A percentile compares a stretch with the other conserved stretches of the same genome.
phyloP scores from a whole-genome alignment of 1,284 basidiomycete genomes.

The Lentinus polychrous region DNA sequence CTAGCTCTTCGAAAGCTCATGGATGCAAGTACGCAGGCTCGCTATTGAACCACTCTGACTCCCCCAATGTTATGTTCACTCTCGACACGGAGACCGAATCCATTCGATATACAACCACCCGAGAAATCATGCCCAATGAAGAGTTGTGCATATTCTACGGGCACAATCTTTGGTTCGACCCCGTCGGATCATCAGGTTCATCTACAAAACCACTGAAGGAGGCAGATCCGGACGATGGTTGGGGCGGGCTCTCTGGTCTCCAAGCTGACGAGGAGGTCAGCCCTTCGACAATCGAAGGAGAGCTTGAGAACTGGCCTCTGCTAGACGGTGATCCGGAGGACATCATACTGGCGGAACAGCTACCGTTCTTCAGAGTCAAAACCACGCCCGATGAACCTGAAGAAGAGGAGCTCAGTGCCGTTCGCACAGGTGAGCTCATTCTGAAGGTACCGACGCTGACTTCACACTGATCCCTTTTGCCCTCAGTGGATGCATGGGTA shows the following conservation, averaged over 20 bases:
- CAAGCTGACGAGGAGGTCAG: constrained; percentile 16
- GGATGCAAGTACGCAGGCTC: constrained; percentile 43
- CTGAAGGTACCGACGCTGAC: neutral
- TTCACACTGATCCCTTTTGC: neutral
- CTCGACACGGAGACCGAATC: constrained; percentile 48
- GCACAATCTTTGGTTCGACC: constrained; percentile 57
- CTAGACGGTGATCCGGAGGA: constrained; percentile 34
- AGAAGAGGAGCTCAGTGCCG: constrained; percentile 48
- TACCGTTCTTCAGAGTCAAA: constrained; percentile 59
- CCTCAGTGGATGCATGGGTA: constrained; percentile 63
- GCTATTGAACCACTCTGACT: constrained; percentile 71
- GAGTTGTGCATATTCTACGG: constrained; percentile 81
- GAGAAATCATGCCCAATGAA: constrained; percentile 50
- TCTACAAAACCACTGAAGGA: neutral
- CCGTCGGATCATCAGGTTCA: constrained; percentile 24
- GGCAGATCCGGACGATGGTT: constrained; percentile 32
- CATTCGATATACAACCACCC: constrained; percentile 60
- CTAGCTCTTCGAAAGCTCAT: neutral
- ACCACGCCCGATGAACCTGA: constrained; percentile 46
- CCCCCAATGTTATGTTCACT: constrained; percentile 68
- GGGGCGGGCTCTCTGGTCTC: constrained; percentile 37
- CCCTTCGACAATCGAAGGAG: constrained; percentile 1
- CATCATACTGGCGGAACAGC: constrained; percentile 42
- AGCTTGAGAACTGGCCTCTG: constrained; percentile 19
- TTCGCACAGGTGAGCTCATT: constrained; percentile 46